These are phyloP conservation scores for Ophiosphaerella narmari DNA, from an alignment of 2,329 filamentous ascomycete species.

Conservation along the genomic window DNA sequence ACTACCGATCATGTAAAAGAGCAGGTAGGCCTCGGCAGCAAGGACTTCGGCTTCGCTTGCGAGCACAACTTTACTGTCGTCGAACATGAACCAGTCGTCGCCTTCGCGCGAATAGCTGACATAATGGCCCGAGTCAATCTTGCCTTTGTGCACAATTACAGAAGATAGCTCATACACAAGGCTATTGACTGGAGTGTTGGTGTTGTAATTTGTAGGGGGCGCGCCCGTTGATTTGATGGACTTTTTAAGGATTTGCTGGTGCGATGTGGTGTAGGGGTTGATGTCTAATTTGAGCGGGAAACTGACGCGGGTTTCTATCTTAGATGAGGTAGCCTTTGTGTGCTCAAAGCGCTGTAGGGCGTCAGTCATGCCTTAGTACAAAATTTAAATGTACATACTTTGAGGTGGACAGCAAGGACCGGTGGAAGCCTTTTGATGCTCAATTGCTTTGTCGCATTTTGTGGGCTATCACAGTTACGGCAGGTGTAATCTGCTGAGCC, in stretches of 20 bases:
- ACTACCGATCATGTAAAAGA: slow-evolving; percentile 70
- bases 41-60: slow-evolving; percentile 85
- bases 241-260: slow-evolving; percentile 38
- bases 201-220: slow-evolving; percentile 35
- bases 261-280: slow-evolving; percentile 81
- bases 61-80: slow-evolving; percentile 88
- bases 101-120: slow-evolving; percentile 85
- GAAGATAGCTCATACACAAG: slow-evolving; percentile 86
- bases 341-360: slow-evolving; percentile 71
- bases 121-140: slow-evolving; percentile 91
- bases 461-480: slow-evolving; percentile 72
- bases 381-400: slow-evolving; percentile 59
- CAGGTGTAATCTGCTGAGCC: slow-evolving; percentile 81
- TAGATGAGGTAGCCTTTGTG: slow-evolving; percentile 74
- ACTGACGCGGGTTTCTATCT: slow-evolving; percentile 83
- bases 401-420: slow-evolving; percentile 88
- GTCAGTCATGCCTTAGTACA: slow-evolving; percentile 12
- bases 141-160: slow-evolving; percentile 90
- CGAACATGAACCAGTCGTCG: slow-evolving; percentile 92
- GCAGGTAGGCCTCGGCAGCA: slow-evolving; percentile 81
- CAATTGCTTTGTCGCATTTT: slow-evolving; percentile 82
- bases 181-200: slow-evolving; percentile 48
- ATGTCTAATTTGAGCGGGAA: slow-evolving; percentile 90
- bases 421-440: slow-evolving; percentile 85
- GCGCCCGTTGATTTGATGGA: slow-evolving; percentile 45